Evolutionary conservation across 305 asterid species (phyloP).

Genomic region (Ilex paraguariensis): DNA sequence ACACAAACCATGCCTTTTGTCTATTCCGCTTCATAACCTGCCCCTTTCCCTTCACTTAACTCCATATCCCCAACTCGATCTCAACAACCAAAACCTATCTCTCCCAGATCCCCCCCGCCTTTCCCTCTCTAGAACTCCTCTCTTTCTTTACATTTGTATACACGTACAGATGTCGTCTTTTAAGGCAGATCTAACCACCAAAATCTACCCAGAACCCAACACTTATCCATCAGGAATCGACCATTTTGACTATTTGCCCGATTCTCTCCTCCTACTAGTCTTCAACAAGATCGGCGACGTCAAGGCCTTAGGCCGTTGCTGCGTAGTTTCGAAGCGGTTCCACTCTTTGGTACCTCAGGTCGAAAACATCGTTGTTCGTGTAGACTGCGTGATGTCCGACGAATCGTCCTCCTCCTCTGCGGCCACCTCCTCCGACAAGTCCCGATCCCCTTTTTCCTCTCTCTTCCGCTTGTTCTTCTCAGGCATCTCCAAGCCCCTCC

Average conservation of each 20-base stretch:
- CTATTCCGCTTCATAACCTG: too few relatives aligned
- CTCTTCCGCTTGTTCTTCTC: conserved; percentile 42
- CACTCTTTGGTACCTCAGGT: conserved; percentile 76
- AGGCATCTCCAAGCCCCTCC: conserved; percentile 23
- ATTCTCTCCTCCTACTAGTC: conserved; percentile 60
- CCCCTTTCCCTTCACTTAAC: too few relatives aligned
- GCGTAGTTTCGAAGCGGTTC: conserved; percentile 73
- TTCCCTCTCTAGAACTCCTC: too few relatives aligned
- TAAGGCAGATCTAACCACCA: conserved; percentile 49
- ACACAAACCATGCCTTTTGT: too few relatives aligned
- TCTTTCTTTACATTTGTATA: too few relatives aligned
- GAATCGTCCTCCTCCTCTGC: conserved; percentile 33
- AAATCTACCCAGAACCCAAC: conserved; percentile 45
- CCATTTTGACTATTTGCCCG: conserved; percentile 72
- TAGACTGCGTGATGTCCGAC: conserved; percentile 91
- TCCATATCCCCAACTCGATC: too few relatives aligned
- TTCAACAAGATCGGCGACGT: conserved; percentile 88
- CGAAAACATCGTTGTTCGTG: conserved; percentile 76
- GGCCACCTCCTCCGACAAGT: conserved; percentile 35
- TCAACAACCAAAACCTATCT: too few relatives aligned
- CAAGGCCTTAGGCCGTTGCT: conserved; percentile 77
- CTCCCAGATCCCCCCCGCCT: too few relatives aligned
- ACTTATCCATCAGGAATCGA: conserved; percentile 22
- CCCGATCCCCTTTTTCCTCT: conserved; percentile 56
- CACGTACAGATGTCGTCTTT: conserved; percentile 31